phyloP scores from a whole-genome alignment of 768 basidiomycete genomes.

The Amylocystis lapponica region DNA sequence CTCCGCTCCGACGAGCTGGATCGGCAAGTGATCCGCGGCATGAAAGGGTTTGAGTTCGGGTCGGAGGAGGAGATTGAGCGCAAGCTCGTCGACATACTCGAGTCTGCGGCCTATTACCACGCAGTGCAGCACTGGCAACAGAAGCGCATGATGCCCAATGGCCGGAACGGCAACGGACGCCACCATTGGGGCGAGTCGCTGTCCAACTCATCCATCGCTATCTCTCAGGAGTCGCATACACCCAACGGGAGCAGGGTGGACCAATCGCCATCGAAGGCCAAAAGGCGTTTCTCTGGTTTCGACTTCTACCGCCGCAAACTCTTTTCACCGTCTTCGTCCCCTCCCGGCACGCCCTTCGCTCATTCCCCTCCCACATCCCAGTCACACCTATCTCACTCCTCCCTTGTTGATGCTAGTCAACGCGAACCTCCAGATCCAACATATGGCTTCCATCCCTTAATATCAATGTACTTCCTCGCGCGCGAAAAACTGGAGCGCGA shows the following conservation, averaged over 20 bases:
- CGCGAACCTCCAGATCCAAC: constrained; percentile 71
- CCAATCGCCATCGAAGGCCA: constrained; percentile 43
- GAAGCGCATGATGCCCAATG: constrained; percentile 34
- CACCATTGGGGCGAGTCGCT: constrained; percentile 54
- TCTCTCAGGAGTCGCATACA: constrained; percentile 40
- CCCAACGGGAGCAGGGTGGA: constrained; percentile 34
- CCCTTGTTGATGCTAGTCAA: constrained; percentile 40
- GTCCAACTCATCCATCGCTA: constrained; percentile 65
- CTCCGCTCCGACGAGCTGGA: constrained; percentile 87
- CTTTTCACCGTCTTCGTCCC: constrained; percentile 52
- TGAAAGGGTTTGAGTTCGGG: constrained; percentile 98
- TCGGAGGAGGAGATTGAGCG: constrained; percentile 79
- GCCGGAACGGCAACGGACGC: constrained; percentile 33
- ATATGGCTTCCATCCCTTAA: constrained; percentile 86
- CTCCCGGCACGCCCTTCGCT: constrained; percentile 45
- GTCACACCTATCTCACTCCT: constrained; percentile 44
- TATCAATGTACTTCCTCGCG: constrained; percentile 95
- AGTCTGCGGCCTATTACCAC: constrained; percentile 69
- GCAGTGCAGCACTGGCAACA: constrained; percentile 78
- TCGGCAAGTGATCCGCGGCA: constrained; percentile 75
- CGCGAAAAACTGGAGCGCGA: constrained; percentile 95
- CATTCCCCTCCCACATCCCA: constrained; percentile 59
- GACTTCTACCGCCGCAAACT: constrained; percentile 92
- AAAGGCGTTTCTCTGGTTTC: constrained; percentile 89
- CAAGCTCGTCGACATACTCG: constrained; percentile 64